Base-by-base conservation (phyloP, 768 basidiomycete genomes). In the Mrakia blollopis region DNA sequence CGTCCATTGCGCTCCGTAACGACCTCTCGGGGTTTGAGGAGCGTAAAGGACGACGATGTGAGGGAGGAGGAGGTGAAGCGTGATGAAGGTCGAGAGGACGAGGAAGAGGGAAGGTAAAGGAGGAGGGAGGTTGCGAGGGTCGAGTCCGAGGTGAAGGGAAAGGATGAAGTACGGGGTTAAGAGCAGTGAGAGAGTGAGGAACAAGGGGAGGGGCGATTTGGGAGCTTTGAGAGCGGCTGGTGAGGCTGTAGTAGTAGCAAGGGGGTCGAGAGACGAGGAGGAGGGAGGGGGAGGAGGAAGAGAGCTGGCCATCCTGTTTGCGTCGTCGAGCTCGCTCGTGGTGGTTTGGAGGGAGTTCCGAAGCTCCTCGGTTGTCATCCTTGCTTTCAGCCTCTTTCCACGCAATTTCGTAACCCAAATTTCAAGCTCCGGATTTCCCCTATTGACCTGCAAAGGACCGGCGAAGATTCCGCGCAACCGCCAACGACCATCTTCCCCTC, bases 41-140 rank as follows among this genome's bases (percentile, higher is more conserved):
- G 62, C 62, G 62, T 63, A 63, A 32, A 35, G 28, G 21, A 37
- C 21, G 62, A 63, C 62, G 62, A 63, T 32, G 32, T 32, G 62
- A 63, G 62, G 62, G 32, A 63, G 62, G 62, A 14, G 10, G 62
- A 63, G 62, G 18, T 63, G 32, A 16, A 63, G 9, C 10, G 28
- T 30, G 62, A 37, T 18, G 62, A 63, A 63, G 62, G 62, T 63
- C 6, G 62, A n/a, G 62, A 63, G 62, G 62, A 63, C 35, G 62
- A 63, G 62, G 62, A 63, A 25, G 62, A 63, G 62, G 30, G 62
- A 63, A 30, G 62, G 62, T n/a, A 63, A 30, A 7, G 62, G 62
- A 21, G 9, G 11, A 63, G 62, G 62, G 14, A 63, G 62, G 32
- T 2, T 37, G 28, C 30, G 62, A 63, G 62, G 62, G 62, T 63